Base-by-base conservation (phyloP, 2,329 filamentous ascomycete species). In the Orbilia javanica region DNA sequence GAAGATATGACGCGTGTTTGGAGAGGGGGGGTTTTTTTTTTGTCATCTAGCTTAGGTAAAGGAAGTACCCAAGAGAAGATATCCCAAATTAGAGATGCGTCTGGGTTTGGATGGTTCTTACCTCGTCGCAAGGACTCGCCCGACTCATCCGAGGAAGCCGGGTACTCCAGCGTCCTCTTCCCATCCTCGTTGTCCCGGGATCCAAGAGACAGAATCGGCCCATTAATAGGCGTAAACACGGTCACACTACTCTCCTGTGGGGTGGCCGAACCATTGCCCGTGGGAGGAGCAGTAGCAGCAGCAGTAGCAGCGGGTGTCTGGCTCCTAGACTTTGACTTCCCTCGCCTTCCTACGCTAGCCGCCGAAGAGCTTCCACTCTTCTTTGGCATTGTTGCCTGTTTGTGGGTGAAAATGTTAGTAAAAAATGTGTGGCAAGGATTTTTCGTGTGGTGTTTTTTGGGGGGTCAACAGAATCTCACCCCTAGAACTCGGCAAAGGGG, bases 401-500 rank as follows among this genome's bases (percentile, higher is more conserved):
- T 66, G 66, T 53, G 60, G 46, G 25, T 57, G 25, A 27, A 66
- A 34, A 48, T 42, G 73, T 77, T 77, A 77, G 73, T 44, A 57
- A 60, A 62, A 65, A 71, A 46, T 52, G 65, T 77, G 73, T 77
- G 73, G 73, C 66, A 70, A 77, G 57, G 39, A 71, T 66, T 70
- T 77, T 52, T 4, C 20, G 73, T 77, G 73, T 70, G 65, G 66
- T 70, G 48, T 77, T 70, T 70, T 71, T 71, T 70, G 36, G 64
- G 50, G 64, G 62, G 63, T 52, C 42, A 74, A 62, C 71, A 60
- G 65, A 71, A 77, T 77, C 73, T 71, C 73, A 77, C 73, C 73
- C 73, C 73, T 77, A 70, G 66, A 71, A 71, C 69, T 77, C 73
- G 73, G 73, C 73, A 77, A 77, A 77, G 73, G 73, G 73, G 73